Percentiles rank a stretch among this genome's conserved stretches.
phyloP scores from a whole-genome alignment of 164 flowering plant genomes.

The Aristolochia contorta region DNA sequence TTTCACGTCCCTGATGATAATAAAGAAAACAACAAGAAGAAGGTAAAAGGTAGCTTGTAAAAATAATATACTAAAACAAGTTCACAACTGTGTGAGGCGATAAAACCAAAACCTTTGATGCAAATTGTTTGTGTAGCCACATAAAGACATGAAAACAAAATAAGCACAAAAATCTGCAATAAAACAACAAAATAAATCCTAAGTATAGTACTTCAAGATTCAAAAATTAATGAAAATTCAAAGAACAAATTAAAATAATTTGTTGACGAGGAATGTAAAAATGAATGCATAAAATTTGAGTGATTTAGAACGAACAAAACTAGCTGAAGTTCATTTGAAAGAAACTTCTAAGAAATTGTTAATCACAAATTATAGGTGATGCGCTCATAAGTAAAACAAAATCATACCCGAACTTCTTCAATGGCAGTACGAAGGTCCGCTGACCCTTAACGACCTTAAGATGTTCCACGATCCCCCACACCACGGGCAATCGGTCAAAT shows the following conservation, averaged over 20 bases:
- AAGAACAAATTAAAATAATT: no score
- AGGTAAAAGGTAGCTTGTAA: not conserved
- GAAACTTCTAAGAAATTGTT: no score
- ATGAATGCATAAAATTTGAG: no score
- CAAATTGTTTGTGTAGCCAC: constrained; percentile 90
- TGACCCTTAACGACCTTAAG: constrained; percentile 83
- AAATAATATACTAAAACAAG: not conserved
- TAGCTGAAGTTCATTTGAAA: no score
- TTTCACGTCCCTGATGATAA: constrained; percentile 61
- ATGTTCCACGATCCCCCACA: constrained; percentile 91
- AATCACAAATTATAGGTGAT: no score
- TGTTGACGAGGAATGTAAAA: no score
- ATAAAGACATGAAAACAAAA: constrained; percentile 23
- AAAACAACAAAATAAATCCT: no score
- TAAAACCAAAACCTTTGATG: constrained; percentile 63
- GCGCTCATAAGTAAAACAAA: not conserved
- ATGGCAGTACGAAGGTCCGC: constrained; percentile 89
- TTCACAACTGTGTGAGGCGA: not conserved
- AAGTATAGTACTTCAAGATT: no score
- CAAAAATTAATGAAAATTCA: no score
- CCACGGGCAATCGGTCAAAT: constrained; percentile 53
- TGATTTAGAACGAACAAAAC: no score
- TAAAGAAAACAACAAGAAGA: not conserved
- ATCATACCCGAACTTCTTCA: constrained; percentile 81
- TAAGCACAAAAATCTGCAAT: not conserved